Conservation (phyloP, 352 stramenopile genomes). For the Phytopythium vexans region DNA sequence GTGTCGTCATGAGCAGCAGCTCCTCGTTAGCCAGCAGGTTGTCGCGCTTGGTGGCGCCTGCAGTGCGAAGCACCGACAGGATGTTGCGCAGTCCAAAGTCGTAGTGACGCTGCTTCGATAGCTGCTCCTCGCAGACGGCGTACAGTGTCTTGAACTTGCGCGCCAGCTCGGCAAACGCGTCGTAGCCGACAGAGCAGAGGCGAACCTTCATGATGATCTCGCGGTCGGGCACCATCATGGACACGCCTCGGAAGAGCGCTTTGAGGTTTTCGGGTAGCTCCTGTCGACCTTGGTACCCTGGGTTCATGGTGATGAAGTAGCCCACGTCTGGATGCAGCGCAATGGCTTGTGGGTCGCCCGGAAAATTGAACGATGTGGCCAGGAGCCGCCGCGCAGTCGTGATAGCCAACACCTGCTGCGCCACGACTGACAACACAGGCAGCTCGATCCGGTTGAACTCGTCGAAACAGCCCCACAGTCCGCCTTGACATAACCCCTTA, state of each 20-base stretch:
- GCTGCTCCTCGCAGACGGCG: conserved; percentile 92
- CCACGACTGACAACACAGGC: conserved; percentile 91
- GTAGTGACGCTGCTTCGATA: conserved; percentile 93
- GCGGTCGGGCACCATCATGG: conserved; percentile 97
- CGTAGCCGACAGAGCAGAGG: conserved; percentile 92
- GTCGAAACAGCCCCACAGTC: conserved; percentile 90
- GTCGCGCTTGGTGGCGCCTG: conserved; percentile 92
- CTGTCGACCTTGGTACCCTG: conserved; percentile 89
- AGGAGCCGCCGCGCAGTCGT: conserved; percentile 66
- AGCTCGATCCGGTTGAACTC: conserved; percentile 94
- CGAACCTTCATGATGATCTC: conserved; percentile 96
- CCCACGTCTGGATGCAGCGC: conserved; percentile 52
- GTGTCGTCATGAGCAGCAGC: conserved; percentile 93
- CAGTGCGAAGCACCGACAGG: conserved; percentile 93
- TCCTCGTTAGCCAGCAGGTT: conserved; percentile 93
- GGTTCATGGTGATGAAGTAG: conserved; percentile 95
- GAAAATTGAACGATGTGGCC: conserved; percentile 55
- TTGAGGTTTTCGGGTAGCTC: conserved; percentile 92
- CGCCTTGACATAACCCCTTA: conserved; percentile 89
- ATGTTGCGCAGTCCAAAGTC: conserved; percentile 95
- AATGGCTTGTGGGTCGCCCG: conserved; percentile 58
- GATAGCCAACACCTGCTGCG: conserved; percentile 90
- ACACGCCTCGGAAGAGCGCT: conserved; percentile 91
- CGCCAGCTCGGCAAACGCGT: conserved; percentile 90
- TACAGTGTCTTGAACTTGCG: conserved; percentile 97